Base-by-base conservation (phyloP, 2,329 filamentous ascomycete species). In the Cadophora malorum region DNA sequence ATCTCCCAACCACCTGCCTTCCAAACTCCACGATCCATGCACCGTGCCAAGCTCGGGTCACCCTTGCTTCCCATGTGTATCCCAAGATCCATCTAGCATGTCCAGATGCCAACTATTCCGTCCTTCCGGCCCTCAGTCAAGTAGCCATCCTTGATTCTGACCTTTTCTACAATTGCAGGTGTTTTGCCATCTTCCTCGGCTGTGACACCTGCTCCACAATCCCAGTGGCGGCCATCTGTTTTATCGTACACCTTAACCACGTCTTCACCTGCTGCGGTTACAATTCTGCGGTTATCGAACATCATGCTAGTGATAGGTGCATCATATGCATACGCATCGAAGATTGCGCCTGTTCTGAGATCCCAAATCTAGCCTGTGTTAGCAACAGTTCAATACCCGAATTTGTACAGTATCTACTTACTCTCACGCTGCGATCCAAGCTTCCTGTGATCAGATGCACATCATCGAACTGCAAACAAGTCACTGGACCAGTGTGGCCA, bases 211-310 rank as follows among this genome's bases (percentile, higher is more conserved):
- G 93, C 90, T 64, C 96, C 96, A 80, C 94, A 97, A 79, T 97
- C 93, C 96, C 96, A 99, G 80, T 98, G 96, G 69, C 93, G 85
- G 50, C 94, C 94, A 78, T 99, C 96, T 3, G 93, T 90, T 85
- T 98, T 98, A 82, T 99, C 96, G 81, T 98, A 99, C 68, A 99
- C 91, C 82, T 99, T 99, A 74, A 96, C 94, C 28, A 98, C 93
- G 76, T 94, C 90, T 79, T 98, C 96, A 52, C 94, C 92, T 0
- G 94, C 94, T 2, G 96, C 95, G 63, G 91, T 88, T 41, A 96
- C 94, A 73, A 99, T 99, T 62, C 94, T 89, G 63, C 94, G 90
- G 16, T 88, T 82, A 80, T 99, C 96, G 78, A 99, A 99, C 90
- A 96, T 97, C 94, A 98, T 97, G 83, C 91, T 93, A 38, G 94